phyloP scores from a whole-genome alignment of 306 rosid species.

The Sechiopsis laciniata region DNA sequence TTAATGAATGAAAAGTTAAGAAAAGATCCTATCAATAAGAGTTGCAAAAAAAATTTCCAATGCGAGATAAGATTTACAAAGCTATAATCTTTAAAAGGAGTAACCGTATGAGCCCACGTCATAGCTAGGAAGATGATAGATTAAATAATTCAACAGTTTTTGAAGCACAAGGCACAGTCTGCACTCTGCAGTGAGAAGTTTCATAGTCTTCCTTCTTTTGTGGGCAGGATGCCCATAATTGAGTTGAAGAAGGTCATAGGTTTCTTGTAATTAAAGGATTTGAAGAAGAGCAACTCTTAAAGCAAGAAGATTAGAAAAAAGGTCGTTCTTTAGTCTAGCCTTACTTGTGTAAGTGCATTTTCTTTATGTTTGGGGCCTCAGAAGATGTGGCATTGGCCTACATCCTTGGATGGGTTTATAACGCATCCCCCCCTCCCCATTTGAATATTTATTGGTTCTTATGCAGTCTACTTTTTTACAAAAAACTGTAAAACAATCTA shows the following conservation, averaged over 20 bases:
- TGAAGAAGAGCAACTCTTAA: background rate
- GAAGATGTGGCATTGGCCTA: background rate
- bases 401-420: background rate
- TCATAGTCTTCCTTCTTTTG: background rate
- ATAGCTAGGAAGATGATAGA: too few relatives aligned
- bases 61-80: too few relatives aligned
- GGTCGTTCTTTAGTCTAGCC: background rate
- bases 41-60: too few relatives aligned
- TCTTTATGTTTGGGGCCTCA: background rate
- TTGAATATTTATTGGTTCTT: background rate
- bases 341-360: background rate
- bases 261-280: background rate
- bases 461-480: background rate
- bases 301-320: background rate
- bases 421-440: background rate
- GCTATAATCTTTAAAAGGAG: too few relatives aligned
- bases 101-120: too few relatives aligned
- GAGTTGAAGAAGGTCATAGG: background rate
- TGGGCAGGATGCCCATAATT: conserved; percentile 1
- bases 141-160: background rate
- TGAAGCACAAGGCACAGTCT: background rate
- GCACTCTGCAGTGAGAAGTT: background rate
- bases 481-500: background rate
- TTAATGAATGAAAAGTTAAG: too few relatives aligned
- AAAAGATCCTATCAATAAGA: too few relatives aligned